These are phyloP conservation scores for Paraurostyla sp. DNA, from an alignment of 73 alveolate species.

Conservation along the genomic window DNA sequence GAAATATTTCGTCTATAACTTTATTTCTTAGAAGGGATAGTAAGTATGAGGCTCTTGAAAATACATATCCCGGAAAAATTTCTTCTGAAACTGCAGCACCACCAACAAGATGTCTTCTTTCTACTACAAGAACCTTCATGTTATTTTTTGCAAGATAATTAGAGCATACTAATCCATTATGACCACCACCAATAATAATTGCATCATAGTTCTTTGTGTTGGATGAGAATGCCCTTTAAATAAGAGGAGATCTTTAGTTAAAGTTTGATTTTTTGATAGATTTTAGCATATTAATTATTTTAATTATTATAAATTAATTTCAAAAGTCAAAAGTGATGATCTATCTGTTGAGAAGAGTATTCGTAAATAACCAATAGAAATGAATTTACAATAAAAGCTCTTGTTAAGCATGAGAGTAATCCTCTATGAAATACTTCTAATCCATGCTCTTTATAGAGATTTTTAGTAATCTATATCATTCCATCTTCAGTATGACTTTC, in stretches of 20 bases:
- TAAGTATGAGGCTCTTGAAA: constrained; percentile 75
- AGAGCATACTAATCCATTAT: constrained; percentile 82
- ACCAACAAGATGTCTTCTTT: constrained; percentile 78
- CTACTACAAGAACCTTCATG: constrained; percentile 71
- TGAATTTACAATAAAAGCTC: constrained; percentile 41
- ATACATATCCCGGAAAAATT: constrained; percentile 75
- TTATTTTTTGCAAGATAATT: constrained; percentile 62
- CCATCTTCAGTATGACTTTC: not conserved
- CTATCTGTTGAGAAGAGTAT: not conserved
- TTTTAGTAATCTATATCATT: not conserved
- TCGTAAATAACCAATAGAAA: constrained; percentile 29
- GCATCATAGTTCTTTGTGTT: constrained; percentile 67
- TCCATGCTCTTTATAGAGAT: constrained; percentile 25
- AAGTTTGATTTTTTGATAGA: no score
- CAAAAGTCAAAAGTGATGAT: not conserved
- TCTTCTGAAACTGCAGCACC: constrained; percentile 88
- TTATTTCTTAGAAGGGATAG: constrained; percentile 66
- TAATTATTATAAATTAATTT: no score
- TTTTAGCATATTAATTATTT: no score
- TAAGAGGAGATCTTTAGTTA: no score
- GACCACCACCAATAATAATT: constrained; percentile 83
- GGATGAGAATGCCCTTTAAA: not conserved
- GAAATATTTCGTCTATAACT: constrained; percentile 73
- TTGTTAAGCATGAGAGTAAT: not conserved
- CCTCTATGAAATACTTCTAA: not conserved